These are phyloP conservation scores for Leucaena leucocephala DNA, from an alignment of 306 rosid species.

Conservation along the genomic window DNA sequence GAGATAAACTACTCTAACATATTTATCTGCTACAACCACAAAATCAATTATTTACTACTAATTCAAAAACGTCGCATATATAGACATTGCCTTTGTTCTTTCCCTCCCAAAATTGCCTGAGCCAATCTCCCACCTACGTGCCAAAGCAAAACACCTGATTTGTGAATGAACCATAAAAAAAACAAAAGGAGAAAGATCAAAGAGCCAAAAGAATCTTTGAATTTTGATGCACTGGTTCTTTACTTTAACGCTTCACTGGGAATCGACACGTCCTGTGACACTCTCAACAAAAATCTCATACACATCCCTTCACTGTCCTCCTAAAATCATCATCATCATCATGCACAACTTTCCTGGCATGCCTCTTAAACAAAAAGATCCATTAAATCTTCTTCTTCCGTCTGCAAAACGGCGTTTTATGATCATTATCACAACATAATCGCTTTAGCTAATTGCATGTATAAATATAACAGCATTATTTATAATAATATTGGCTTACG, in stretches of 20 bases:
- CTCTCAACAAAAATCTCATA: constrained; percentile 38
- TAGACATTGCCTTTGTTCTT: not conserved
- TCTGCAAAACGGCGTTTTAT: too few species aligned
- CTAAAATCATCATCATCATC: not conserved
- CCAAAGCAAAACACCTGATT: constrained; percentile 13
- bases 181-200: not conserved
- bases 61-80: too few species aligned
- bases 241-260: constrained; percentile 30
- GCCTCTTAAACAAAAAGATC: not conserved
- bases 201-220: constrained; percentile 20
- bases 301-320: constrained; percentile 10
- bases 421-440: constrained; percentile 18
- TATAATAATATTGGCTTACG: constrained; percentile 41
- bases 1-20: too few species aligned
- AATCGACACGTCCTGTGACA: constrained; percentile 35
- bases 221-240: constrained; percentile 23
- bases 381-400: not conserved
- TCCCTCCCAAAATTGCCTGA: constrained; percentile 35
- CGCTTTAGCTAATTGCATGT: constrained; percentile 27
- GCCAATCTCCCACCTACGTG: constrained; percentile 4
- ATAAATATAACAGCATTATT: not conserved
- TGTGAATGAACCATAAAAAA: not conserved
- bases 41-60: too few species aligned
- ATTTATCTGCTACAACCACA: too few species aligned
- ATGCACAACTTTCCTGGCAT: not conserved